These are phyloP conservation scores for Trametopsis cervina DNA, from an alignment of 768 basidiomycete species.

Conservation along the genomic window DNA sequence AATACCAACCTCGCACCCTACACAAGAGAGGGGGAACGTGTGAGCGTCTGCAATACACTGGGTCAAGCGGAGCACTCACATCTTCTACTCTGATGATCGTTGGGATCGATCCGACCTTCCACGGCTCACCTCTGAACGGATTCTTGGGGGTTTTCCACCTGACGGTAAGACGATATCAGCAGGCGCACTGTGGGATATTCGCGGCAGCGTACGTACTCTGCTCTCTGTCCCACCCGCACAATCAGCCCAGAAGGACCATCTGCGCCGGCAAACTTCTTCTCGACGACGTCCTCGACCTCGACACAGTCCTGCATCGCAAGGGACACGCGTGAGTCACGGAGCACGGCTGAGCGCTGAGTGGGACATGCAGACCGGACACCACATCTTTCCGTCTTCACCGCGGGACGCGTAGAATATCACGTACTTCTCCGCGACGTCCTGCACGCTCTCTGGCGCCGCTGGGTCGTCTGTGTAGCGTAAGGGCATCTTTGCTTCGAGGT, in stretches of 20 bases:
- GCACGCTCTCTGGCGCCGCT: constrained; percentile 30
- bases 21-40: constrained; percentile 16
- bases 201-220: constrained; percentile 55
- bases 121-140: constrained; percentile 53
- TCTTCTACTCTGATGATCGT: constrained; percentile 57
- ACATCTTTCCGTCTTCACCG: constrained; percentile 47
- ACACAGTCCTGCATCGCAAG: constrained; percentile 49
- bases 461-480: constrained; percentile 32
- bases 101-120: constrained; percentile 53
- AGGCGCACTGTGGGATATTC: background rate
- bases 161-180: constrained; percentile 3
- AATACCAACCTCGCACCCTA: constrained; percentile 36
- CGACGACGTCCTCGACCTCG: constrained; percentile 49
- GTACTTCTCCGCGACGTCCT: constrained; percentile 40
- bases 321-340: constrained; percentile 11
- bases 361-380: constrained; percentile 56
- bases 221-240: constrained; percentile 60
- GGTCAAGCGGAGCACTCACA: constrained; percentile 32
- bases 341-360: constrained; percentile 1
- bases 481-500: constrained; percentile 42
- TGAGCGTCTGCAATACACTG: constrained; percentile 1
- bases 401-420: constrained; percentile 70
- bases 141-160: constrained; percentile 66
- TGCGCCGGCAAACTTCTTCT: constrained; percentile 39
- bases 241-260: constrained; percentile 48